phyloP scores from a whole-genome alignment of 768 basidiomycete genomes.

The Amyloporia xantha region DNA sequence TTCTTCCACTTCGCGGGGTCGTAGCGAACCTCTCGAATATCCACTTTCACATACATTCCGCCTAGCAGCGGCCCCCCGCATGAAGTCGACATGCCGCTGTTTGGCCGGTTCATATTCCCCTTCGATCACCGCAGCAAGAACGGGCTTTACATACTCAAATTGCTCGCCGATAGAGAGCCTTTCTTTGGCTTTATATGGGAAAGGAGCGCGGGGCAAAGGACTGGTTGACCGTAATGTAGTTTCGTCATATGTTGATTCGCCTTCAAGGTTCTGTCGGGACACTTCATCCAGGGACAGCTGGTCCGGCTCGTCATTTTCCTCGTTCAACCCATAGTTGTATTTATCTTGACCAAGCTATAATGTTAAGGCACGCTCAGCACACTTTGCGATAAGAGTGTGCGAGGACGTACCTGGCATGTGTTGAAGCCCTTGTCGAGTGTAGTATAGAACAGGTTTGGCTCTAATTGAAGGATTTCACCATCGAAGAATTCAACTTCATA shows the following conservation, averaged over 20 bases:
- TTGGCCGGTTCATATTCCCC: constrained; percentile 48
- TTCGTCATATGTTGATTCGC: constrained; percentile 12
- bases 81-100: constrained; percentile 44
- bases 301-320: constrained; percentile 21
- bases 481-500: constrained; percentile 62
- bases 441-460: constrained; percentile 51
- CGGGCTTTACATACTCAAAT: constrained; percentile 58
- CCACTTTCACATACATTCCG: constrained; percentile 28
- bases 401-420: constrained; percentile 44
- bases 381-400: neutral
- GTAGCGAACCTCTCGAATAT: constrained; percentile 33
- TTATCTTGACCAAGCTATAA: constrained; percentile 50
- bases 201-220: constrained; percentile 37
- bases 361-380: neutral
- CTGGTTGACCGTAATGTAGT: constrained; percentile 31
- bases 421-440: constrained; percentile 54
- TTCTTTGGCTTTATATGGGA: constrained; percentile 33
- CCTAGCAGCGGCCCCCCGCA: constrained; percentile 50
- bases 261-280: neutral
- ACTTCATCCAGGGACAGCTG: constrained; percentile 1
- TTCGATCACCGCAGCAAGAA: constrained; percentile 53
- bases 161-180: constrained; percentile 51
- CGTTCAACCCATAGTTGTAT: constrained; percentile 35
- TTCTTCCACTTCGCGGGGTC: constrained; percentile 30
- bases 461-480: constrained; percentile 31